Conservation (phyloP, 345 rosid genomes). For the Salix caprea region DNA sequence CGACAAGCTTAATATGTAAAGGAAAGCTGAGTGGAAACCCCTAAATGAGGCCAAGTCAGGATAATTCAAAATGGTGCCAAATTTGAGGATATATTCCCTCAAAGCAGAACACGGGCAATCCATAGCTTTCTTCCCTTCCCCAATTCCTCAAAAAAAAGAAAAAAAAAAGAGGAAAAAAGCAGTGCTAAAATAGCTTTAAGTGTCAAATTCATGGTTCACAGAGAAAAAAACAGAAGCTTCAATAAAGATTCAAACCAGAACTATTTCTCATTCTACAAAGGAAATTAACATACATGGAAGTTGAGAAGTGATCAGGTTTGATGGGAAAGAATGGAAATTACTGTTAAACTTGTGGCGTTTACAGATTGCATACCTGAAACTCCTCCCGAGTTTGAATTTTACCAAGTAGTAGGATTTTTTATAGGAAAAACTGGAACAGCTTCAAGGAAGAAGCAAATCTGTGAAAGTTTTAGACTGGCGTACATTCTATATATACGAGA, state of each 20-base stretch:
- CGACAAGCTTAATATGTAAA: not conserved
- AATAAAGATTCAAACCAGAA: not conserved
- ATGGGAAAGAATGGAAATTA: not conserved
- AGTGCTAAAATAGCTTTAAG: not conserved
- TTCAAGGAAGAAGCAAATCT: not conserved
- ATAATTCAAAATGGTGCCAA: constrained; percentile 85
- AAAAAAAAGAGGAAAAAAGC: too few species aligned
- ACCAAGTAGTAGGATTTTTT: too few species aligned
- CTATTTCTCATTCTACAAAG: not conserved
- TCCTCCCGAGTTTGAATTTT: not conserved
- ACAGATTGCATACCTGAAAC: not conserved
- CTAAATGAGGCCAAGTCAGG: constrained; percentile 94
- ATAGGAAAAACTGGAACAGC: not conserved
- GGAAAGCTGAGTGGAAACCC: constrained; percentile 39
- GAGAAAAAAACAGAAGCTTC: not conserved
- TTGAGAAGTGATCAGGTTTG: not conserved
- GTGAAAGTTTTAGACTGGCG: not conserved
- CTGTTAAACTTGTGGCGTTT: not conserved
- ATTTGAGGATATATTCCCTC: constrained; percentile 82
- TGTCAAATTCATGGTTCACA: not conserved
- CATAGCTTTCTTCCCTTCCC: constrained; percentile 80
- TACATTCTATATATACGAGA: not conserved
- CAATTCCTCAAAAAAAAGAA: constrained; percentile 39
- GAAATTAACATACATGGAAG: not conserved
- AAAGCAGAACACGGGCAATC: constrained; percentile 79